Percentiles rank a stretch among this genome's conserved stretches.
Conservation (phyloP, 768 basidiomycete genomes). For the Xerocomellus dryophilus region DNA sequence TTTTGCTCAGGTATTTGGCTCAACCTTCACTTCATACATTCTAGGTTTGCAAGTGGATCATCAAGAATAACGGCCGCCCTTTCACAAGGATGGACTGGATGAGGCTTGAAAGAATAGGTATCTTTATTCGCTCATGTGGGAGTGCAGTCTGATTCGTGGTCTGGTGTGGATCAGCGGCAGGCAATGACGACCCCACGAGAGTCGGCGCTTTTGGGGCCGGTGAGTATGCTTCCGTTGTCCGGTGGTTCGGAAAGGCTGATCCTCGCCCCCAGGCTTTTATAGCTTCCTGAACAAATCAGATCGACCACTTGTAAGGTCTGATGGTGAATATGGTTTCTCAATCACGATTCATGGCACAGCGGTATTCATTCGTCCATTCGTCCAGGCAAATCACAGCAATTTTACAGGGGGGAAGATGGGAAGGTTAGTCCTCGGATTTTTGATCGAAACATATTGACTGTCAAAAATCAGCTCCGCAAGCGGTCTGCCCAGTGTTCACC, state of each 20-base stretch:
- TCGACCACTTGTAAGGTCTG: slow-evolving; percentile 10
- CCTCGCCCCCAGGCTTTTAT: slow-evolving; percentile 9
- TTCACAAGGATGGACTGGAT: slow-evolving; percentile 8
- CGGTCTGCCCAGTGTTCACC: background rate
- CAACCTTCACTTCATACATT: background rate
- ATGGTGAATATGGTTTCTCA: background rate
- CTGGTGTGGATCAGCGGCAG: slow-evolving; percentile 2
- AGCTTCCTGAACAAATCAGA: slow-evolving; percentile 18
- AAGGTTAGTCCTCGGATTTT: background rate
- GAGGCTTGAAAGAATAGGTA: slow-evolving; percentile 16
- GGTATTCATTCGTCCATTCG: background rate
- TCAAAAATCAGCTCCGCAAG: slow-evolving; percentile 4
- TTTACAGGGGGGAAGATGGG: slow-evolving; percentile 7
- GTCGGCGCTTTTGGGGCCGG: slow-evolving; percentile 20
- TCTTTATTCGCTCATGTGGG: background rate
- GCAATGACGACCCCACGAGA: slow-evolving; percentile 11
- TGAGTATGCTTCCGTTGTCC: background rate
- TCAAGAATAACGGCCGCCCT: slow-evolving; percentile 7
- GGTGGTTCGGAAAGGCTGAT: background rate
- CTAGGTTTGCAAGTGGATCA: slow-evolving; percentile 14
- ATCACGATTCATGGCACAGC: background rate
- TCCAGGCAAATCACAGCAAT: slow-evolving; percentile 13
- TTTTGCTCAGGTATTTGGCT: background rate
- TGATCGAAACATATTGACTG: background rate
- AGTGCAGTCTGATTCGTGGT: background rate